Conservation (phyloP, 139 green algal species). For the Volvox reticuliferus region DNA sequence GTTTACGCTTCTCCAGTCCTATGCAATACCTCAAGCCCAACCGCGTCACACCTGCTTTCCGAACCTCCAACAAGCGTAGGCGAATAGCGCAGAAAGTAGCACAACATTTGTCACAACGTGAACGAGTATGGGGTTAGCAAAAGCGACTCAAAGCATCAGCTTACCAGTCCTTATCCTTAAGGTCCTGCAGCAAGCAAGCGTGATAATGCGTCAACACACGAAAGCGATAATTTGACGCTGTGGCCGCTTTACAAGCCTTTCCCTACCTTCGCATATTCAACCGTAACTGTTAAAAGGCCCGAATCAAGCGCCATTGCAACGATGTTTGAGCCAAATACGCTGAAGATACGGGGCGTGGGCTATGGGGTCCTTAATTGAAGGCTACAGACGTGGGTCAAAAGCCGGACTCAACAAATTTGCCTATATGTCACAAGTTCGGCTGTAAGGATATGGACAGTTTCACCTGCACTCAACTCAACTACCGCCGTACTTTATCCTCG, state of each 20-base stretch:
- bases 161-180: conserved; percentile 45
- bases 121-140: background rate
- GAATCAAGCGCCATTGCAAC: conserved; percentile 33
- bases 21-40: no score
- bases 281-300: background rate
- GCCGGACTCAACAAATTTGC: no score
- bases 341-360: no score
- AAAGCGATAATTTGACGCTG: background rate
- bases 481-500: no score
- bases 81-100: background rate
- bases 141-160: background rate
- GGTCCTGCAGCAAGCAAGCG: background rate
- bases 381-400: no score
- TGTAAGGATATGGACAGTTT: no score
- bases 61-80: conserved; percentile 1
- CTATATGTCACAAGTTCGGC: no score
- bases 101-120: background rate
- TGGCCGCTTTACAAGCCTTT: background rate
- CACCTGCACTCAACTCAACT: no score
- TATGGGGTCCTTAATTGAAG: no score
- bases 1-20: no score
- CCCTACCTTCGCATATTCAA: conserved; percentile 46
- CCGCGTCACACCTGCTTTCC: conserved; percentile 38
- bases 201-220: background rate
- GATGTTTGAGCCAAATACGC: background rate